Base-by-base conservation (phyloP, 176 grass and related monocot species). In the Raddia guianensis region DNA sequence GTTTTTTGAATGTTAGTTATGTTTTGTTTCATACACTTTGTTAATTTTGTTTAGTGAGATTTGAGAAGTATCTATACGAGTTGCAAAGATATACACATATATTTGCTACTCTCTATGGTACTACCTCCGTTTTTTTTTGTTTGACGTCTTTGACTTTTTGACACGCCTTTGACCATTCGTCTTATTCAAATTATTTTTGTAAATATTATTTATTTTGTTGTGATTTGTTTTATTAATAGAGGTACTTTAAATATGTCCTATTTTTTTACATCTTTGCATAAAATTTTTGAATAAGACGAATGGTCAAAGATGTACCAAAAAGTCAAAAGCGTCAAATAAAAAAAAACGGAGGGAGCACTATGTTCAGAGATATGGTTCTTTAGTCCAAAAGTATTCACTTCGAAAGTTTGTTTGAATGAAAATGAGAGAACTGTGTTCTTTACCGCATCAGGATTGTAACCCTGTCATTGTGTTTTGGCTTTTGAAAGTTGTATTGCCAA, bases 391-490 rank as follows among this genome's bases (percentile, higher is more conserved):
- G 15, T 78, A 47, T 43, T 67, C 9, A 63, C 11, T 68, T 82
- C 66, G 37, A 40, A 3, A 40, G 37, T 40, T 40, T 40, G 37
- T 40, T 40, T 40, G 51, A 65, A 44, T 70, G 16, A 8, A 49
- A 82, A 74, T 58, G 49, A 66, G 40, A 12, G 16, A 56, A 67
- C 74, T 55, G 62, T 70, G 5, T 11, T 33, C 32, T 78, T 46
- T 80, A 69, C 15, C 13, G 85, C 91, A 86, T 91, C 82, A 73
- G 63, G 68, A 80, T 70, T 64, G 82, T 76, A 93, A 94, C 44
- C 55, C n/a, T 75, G 62, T 85, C 87, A 87, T 74, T 47, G 72
- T 64, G 79, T 85, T 91, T 95, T 87, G 79, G 84, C 80, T 68
- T 69, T 68, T 73, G 11, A 69, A 80, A 83, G 77, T 82, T 74